These are phyloP conservation scores for Brasenia schreberi DNA, from an alignment of 164 flowering plant genomes.

Conservation along the genomic window DNA sequence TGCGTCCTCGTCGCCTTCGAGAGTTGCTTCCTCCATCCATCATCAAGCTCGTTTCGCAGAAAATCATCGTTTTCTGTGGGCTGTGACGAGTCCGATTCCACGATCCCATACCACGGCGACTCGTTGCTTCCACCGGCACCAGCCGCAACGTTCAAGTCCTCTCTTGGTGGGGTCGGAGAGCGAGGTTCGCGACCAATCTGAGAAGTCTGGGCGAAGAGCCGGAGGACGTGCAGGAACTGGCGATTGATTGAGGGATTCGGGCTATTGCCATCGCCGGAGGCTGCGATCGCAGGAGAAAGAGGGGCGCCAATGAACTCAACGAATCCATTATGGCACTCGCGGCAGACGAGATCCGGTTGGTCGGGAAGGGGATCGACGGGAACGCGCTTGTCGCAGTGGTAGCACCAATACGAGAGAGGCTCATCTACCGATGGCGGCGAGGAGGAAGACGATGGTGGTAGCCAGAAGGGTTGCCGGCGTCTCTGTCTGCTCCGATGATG, in stretches of 20 bases:
- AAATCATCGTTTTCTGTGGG: constrained; percentile 9
- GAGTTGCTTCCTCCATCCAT: constrained; percentile 7
- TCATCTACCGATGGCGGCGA: too few relatives aligned
- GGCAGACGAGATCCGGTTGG: constrained; percentile 43
- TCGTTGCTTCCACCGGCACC: constrained; percentile 32
- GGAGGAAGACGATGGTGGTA: too few relatives aligned
- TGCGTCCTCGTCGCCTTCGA: constrained; percentile 9
- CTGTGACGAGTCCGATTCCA: neutral
- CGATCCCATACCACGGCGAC: neutral
- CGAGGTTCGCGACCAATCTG: constrained; percentile 27
- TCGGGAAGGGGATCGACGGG: constrained; percentile 44
- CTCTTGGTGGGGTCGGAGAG: constrained; percentile 27
- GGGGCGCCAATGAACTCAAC: constrained; percentile 32
- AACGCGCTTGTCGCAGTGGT: constrained; percentile 67
- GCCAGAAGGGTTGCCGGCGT: too few relatives aligned
- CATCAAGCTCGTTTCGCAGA: constrained; percentile 3
- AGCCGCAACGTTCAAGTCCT: too few relatives aligned
- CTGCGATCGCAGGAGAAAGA: constrained; percentile 2
- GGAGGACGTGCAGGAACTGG: constrained; percentile 53
- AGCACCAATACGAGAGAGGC: constrained; percentile 43
- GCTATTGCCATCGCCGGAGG: constrained; percentile 10
- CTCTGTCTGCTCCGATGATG: too few relatives aligned
- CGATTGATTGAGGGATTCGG: constrained; percentile 26
- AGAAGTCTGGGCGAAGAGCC: constrained; percentile 39
- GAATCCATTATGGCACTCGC: constrained; percentile 61